Percentiles rank a stretch among this genome's conserved stretches.
These are phyloP conservation scores for Vaccinium vitisidaea DNA, from an alignment of 148 eudicot genomes.

Conservation along the genomic window DNA sequence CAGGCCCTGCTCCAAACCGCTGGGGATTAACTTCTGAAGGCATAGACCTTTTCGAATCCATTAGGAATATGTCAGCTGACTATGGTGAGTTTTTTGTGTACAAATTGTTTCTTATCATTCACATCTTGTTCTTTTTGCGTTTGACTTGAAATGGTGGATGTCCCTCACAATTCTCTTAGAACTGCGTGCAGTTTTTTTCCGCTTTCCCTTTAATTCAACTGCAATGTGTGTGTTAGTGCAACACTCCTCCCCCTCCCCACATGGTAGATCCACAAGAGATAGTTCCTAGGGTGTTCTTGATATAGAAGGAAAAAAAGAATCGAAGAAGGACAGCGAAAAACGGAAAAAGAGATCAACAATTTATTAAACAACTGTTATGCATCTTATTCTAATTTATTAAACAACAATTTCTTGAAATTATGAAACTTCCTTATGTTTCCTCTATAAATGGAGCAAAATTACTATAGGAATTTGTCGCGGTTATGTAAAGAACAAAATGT, in stretches of 20 bases:
- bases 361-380: background rate
- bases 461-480: background rate
- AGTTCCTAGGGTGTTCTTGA: background rate
- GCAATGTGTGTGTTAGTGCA: background rate
- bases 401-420: background rate
- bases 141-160: background rate
- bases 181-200: background rate
- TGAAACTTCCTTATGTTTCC: background rate
- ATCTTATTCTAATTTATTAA: background rate
- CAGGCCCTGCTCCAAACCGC: constrained; percentile 97
- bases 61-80: constrained; percentile 19
- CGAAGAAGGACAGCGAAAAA: background rate
- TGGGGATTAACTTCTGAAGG: constrained; percentile 89
- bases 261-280: background rate
- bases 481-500: background rate
- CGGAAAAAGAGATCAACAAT: background rate
- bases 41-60: constrained; percentile 58
- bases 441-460: background rate
- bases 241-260: background rate
- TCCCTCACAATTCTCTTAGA: background rate
- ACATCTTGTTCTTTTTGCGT: background rate
- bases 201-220: background rate
- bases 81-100: constrained; percentile 35
- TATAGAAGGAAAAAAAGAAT: background rate
- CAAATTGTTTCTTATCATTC: background rate